Base-by-base conservation (phyloP, 495 filamentous ascomycete species). In the Rostrohypoxylon terebratum region DNA sequence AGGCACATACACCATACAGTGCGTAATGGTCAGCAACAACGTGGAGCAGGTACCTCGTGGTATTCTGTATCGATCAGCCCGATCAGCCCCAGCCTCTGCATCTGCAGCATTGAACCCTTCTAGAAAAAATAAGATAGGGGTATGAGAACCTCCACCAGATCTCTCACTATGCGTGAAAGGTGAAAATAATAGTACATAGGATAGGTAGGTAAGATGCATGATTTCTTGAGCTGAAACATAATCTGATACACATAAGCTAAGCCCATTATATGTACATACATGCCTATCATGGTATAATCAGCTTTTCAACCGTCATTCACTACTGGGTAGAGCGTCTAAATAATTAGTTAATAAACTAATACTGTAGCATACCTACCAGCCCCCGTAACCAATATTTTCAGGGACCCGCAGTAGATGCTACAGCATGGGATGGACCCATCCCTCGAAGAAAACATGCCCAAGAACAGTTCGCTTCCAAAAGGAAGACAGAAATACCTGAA, bases 121-220 rank as follows among this genome's bases (percentile, higher is more conserved):
- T 69, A 69, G 67, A 69, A 69, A 53, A 69, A 21, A 63, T 13
- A 50, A 42, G 25, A 69, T 58, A 59, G 42, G 67, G 53, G 67
- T 50, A 28, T 11, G 10, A 53, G 53, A 11, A 38, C 21, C 54
- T 69, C 71, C 60, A 73, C 71, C 38, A 63, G 71, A 69, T 69
- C 71, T 66, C 36, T 31, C 51, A 50, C 36, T 42, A 21, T 57
- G 33, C 65, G 55, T 48, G 65, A 53, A 53, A 33, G 31, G 20
- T 59, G 54, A 47, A 66, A 66, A 66, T 58, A 69, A 57, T 40
- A 42, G n/a, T 0, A 38, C 28, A 28, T 28, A 3, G 3, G 4
- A 38, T 38, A 38, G 11, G 11, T 38, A 38, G 11, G 11, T 38
- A 57, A 31, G 21, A 18, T 51, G 57, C 57, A 66, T 63, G 51